Base-by-base conservation (phyloP, 2,329 filamentous ascomycete genomes). In the Colletotrichum noveboracense region DNA sequence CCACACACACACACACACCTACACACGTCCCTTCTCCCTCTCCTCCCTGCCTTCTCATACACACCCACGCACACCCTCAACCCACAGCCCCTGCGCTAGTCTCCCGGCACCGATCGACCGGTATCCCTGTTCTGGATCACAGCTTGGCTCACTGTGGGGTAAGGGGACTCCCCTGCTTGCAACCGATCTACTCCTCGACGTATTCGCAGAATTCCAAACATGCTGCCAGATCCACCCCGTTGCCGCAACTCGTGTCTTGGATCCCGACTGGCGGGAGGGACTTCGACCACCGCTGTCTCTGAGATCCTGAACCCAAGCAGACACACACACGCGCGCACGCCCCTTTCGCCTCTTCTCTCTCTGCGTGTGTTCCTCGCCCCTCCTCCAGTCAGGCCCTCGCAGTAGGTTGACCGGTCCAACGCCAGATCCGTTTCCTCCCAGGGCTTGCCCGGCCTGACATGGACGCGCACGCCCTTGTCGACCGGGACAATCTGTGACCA, bases 191-290 rank as follows among this genome's bases (percentile, higher is more conserved):
- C 64, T 34, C 71, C 58, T 68, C 64, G 65, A 73, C 70, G 70
- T 73, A 65, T 65, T 68, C 64, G 43, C 70, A 38, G 18, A 58
- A 60, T 64, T 64, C 73, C 56, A 73, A 75, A 75, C 73, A 69
- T 72, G 56, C 70, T 65, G 38, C 73, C 73, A 73, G 73, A 64
- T 73, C 73, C 73, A 73, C 70, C 34, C 32, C 26, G 70, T 75
- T 75, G 73, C 70, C 56, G 70, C 73, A 75, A 69, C 73, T 75
- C 58, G 26, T 26, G 73, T 75, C 70, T 75, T 75, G 48, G 58
- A 64, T 74, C 56, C 72, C 34, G 73, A 65, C 70, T 69, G 70
- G 65, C 43, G 34, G 64, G 64, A 69, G 34, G 28, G 34, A 52
- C 36, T 32, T 55, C 36, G 58, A 21, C 73, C 64, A 65, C 67